Percentiles rank a stretch among this genome's conserved stretches.
These are phyloP conservation scores for Phytophthora aleatoria DNA, from an alignment of 352 stramenopile genomes.

Conservation along the genomic window DNA sequence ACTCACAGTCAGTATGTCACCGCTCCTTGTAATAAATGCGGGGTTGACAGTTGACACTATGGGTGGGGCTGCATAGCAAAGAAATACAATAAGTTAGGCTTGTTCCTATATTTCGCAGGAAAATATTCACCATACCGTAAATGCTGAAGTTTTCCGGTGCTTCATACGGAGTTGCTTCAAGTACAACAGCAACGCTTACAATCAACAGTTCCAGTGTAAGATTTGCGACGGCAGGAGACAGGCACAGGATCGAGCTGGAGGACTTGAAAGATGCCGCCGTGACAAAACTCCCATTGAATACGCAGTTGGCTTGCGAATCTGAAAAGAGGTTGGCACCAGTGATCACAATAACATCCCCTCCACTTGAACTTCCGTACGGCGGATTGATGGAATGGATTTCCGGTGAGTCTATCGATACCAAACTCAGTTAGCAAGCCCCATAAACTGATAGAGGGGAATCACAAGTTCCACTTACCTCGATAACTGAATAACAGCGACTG, in stretches of 20 bases:
- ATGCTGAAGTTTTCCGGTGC: conserved; percentile 27
- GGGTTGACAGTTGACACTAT: conserved; percentile 28
- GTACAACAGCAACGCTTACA: conserved; percentile 32
- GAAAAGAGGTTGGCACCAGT: conserved; percentile 42
- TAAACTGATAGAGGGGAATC: neutral
- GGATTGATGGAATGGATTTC: conserved; percentile 34
- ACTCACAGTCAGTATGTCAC: conserved; percentile 32
- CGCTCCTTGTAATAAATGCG: conserved; percentile 32
- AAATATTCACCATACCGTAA: conserved; percentile 28
- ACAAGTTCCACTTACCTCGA: conserved; percentile 41
- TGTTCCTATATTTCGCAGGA: neutral
- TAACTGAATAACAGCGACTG: conserved; percentile 44
- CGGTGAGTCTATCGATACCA: conserved; percentile 40
- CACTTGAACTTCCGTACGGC: conserved; percentile 26
- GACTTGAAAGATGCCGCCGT: conserved; percentile 34
- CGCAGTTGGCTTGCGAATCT: conserved; percentile 31
- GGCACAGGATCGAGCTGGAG: conserved; percentile 30
- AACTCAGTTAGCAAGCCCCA: neutral
- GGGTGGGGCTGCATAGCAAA: conserved; percentile 28
- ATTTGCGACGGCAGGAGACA: conserved; percentile 29
- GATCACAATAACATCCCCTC: conserved; percentile 34
- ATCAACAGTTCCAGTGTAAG: neutral
- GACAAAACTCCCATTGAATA: conserved; percentile 47
- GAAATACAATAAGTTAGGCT: neutral
- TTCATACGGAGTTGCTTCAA: conserved; percentile 32